These are phyloP conservation scores for Oxyria digyna DNA, from an alignment of 148 eudicot genomes.

Conservation along the genomic window DNA sequence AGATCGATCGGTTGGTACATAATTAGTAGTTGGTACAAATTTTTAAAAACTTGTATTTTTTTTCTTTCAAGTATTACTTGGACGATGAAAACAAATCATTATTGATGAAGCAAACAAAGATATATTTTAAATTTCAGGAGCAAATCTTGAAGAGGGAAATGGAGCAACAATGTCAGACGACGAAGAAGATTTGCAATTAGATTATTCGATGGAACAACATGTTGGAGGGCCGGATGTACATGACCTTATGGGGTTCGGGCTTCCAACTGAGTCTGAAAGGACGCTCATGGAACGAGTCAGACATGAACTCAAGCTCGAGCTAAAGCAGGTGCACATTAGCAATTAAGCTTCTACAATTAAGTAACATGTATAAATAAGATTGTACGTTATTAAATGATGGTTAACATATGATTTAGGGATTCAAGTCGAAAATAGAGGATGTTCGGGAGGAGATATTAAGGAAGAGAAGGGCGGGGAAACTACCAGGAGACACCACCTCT, in stretches of 20 bases:
- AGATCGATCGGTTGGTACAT: background rate
- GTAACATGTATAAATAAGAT: too few relatives aligned
- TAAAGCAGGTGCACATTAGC: constrained; percentile 56
- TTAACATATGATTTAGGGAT: too few relatives aligned
- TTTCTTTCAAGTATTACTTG: too few relatives aligned
- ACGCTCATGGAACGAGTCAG: constrained; percentile 94
- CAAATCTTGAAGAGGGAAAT: constrained; percentile 57
- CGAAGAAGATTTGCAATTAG: constrained; percentile 75
- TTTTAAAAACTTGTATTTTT: too few relatives aligned
- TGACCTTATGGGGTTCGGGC: constrained; percentile 94
- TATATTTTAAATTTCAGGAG: too few relatives aligned
- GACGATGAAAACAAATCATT: too few relatives aligned
- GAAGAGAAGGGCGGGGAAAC: constrained; percentile 90
- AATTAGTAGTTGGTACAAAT: background rate
- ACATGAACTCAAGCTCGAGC: constrained; percentile 82
- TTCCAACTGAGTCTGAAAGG: constrained; percentile 92
- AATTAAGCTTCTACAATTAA: too few relatives aligned
- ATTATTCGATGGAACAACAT: constrained; percentile 23
- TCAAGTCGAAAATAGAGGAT: constrained; percentile 84
- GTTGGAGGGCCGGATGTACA: constrained; percentile 40
- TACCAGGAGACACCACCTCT: constrained; percentile 95
- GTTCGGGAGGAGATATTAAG: constrained; percentile 91
- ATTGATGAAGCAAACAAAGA: background rate
- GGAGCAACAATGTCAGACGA: constrained; percentile 95
- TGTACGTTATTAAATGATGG: too few relatives aligned